Conservation (phyloP, 2,329 filamentous ascomycete genomes). For the Pseudofabraea citricarpa region DNA sequence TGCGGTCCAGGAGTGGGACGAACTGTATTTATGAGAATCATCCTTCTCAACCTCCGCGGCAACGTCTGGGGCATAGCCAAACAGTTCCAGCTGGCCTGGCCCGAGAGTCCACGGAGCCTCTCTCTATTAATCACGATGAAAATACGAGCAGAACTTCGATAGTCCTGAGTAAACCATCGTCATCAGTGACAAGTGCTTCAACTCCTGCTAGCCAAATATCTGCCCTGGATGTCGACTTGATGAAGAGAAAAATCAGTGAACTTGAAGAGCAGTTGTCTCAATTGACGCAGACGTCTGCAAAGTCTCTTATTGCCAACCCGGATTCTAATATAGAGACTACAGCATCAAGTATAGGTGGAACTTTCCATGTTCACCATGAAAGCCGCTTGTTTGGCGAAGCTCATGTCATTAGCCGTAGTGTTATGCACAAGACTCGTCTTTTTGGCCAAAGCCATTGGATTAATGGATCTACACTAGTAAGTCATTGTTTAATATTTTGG, state of each 20-base stretch:
- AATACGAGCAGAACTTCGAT: background rate
- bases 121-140: background rate
- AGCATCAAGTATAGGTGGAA: constrained; percentile 34
- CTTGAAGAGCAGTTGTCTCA: constrained; percentile 39
- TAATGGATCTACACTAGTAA: constrained; percentile 41
- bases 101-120: background rate
- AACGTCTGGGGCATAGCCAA: constrained; percentile 11
- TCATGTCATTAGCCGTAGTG: constrained; percentile 33
- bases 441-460: constrained; percentile 56
- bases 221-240: constrained; percentile 29
- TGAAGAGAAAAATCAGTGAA: constrained; percentile 35
- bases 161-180: constrained; percentile 1
- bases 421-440: constrained; percentile 49
- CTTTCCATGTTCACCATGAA: constrained; percentile 38
- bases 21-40: constrained; percentile 44
- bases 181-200: constrained; percentile 9
- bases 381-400: constrained; percentile 25
- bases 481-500: constrained; percentile 15
- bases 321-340: constrained; percentile 32
- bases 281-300: constrained; percentile 14
- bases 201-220: constrained; percentile 20
- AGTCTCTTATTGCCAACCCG: constrained; percentile 14
- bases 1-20: constrained; percentile 46
- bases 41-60: constrained; percentile 12
- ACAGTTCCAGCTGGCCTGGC: background rate